Evolutionary conservation across 1,284 basidiomycete genomes (phyloP).

Genomic region (Stygiomarasmius scandens): DNA sequence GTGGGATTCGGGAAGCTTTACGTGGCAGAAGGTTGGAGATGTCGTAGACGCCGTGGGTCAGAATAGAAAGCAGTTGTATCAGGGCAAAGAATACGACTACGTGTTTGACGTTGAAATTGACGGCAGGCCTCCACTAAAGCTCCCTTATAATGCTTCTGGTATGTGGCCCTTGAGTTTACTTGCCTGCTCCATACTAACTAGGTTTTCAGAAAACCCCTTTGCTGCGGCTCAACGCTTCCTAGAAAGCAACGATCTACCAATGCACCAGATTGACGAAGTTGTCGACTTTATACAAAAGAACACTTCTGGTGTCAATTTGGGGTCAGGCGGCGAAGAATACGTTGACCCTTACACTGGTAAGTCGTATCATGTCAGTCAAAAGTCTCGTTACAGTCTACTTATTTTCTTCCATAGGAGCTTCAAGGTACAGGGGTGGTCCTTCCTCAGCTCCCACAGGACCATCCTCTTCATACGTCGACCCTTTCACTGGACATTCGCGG

Average conservation of each 20-base stretch:
- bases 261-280: conserved; percentile 87
- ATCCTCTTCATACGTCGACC: conserved; percentile 45
- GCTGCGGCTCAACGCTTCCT: conserved; percentile 90
- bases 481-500: conserved; percentile 74
- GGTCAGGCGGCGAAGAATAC: conserved; percentile 57
- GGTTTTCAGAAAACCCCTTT: conserved; percentile 84
- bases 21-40: conserved; percentile 94
- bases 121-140: conserved; percentile 89
- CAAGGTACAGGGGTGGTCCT: conserved; percentile 56
- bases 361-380: neutral
- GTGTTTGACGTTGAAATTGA: conserved; percentile 99
- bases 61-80: conserved; percentile 83
- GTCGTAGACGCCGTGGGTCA: conserved; percentile 94
- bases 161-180: conserved; percentile 33
- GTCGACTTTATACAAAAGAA: conserved; percentile 95
- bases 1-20: conserved; percentile 74
- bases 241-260: conserved; percentile 81
- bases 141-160: conserved; percentile 93
- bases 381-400: neutral
- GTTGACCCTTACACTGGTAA: conserved; percentile 92
- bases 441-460: conserved; percentile 26
- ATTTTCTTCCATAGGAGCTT: conserved; percentile 46
- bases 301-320: conserved; percentile 76
- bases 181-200: conserved; percentile 23
- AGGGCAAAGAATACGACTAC: conserved; percentile 97